Percentiles rank a stretch among this genome's conserved stretches.
phyloP scores from a whole-genome alignment of 2,329 filamentous ascomycete species.

The Alternaria angustiovoidea region DNA sequence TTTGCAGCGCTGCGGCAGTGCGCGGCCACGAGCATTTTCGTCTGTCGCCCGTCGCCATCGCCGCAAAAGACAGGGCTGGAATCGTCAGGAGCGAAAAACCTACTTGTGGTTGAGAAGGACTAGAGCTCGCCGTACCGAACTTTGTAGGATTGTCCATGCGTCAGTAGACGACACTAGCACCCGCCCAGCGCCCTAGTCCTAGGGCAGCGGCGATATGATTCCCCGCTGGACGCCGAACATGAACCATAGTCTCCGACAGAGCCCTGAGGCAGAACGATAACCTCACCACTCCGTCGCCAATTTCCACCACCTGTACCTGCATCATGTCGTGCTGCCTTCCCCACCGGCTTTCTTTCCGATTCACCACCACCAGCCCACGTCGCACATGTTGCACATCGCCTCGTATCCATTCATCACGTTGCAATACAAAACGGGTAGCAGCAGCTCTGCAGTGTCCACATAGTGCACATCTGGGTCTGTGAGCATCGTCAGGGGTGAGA shows the following conservation, averaged over 20 bases:
- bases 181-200: background rate
- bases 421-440: constrained; percentile 19
- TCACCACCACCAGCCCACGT: constrained; percentile 19
- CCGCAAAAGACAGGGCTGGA: background rate
- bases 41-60: background rate
- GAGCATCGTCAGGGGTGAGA: constrained; percentile 6
- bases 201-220: background rate
- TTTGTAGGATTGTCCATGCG: constrained; percentile 12
- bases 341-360: constrained; percentile 5
- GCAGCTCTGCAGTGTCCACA: constrained; percentile 9
- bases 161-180: constrained; percentile 9
- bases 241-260: background rate
- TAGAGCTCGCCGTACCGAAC: constrained; percentile 16
- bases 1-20: background rate
- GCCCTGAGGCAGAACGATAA: background rate
- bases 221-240: background rate
- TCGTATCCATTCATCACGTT: constrained; percentile 15
- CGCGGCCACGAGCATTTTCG: background rate
- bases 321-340: constrained; percentile 6
- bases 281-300: constrained; percentile 2
- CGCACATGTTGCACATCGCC: constrained; percentile 17
- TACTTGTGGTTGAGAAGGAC: constrained; percentile 10
- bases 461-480: background rate
- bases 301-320: constrained; percentile 11
- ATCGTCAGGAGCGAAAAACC: background rate